A percentile compares a stretch with the other conserved stretches of the same genome.
Conservation (phyloP, 169 alveolate genomes). For the Eimeria mitis region DNA sequence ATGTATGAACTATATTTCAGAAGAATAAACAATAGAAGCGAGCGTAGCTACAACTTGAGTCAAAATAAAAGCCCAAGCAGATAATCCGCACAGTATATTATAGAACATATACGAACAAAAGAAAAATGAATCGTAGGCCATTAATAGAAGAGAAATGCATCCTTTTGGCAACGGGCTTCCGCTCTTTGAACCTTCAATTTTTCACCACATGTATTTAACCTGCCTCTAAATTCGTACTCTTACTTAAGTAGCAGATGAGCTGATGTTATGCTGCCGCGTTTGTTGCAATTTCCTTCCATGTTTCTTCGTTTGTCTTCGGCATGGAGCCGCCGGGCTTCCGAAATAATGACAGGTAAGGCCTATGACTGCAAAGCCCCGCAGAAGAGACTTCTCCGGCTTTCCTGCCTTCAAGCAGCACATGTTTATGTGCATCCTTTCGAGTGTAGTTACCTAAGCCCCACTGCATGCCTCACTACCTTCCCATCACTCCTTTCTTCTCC, state of each 20-base stretch:
- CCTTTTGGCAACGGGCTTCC: background rate
- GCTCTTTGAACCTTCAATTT: background rate
- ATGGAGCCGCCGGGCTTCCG: background rate
- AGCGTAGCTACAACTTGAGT: background rate
- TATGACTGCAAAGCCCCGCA: background rate
- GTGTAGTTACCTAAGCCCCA: background rate
- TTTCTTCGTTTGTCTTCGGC: too few relatives aligned
- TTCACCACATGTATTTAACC: background rate
- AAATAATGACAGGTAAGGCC: background rate
- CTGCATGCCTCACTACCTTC: background rate
- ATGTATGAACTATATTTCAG: too few relatives aligned
- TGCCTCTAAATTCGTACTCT: background rate
- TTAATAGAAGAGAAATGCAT: background rate
- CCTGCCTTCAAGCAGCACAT: background rate
- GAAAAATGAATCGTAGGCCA: background rate
- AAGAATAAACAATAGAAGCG: background rate
- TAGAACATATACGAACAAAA: background rate
- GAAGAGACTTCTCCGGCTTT: background rate
- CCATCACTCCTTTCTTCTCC: constrained; percentile 54
- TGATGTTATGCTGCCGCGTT: background rate
- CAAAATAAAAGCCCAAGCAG: background rate
- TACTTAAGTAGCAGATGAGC: background rate
- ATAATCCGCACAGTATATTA: background rate
- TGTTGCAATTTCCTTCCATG: background rate
- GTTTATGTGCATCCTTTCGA: background rate